Percentiles rank a stretch among this genome's conserved stretches.
Conservation (phyloP, 768 basidiomycete genomes). For the Crucibulum laeve region DNA sequence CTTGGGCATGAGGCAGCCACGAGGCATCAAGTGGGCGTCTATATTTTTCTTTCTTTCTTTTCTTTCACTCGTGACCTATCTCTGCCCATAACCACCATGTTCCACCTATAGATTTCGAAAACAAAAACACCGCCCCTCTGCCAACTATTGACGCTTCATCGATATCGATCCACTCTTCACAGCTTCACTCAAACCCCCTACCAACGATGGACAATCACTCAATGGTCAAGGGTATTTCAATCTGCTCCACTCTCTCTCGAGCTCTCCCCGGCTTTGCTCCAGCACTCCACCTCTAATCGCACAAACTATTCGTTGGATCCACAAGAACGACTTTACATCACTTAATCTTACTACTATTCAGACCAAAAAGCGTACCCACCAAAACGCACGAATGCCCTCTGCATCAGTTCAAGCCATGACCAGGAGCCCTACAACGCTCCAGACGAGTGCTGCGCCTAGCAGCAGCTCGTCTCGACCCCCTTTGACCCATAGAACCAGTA, state of each 20-base stretch:
- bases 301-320: neutral
- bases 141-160: slow-evolving; percentile 7
- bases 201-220: neutral
- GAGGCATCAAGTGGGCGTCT: no score
- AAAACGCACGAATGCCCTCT: neutral
- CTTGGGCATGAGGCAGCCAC: no score
- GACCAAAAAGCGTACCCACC: neutral
- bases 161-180: slow-evolving; percentile 13
- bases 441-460: neutral
- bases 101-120: slow-evolving; percentile 11
- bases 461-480: neutral
- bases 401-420: neutral
- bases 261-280: neutral
- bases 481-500: neutral
- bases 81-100: slow-evolving; percentile 10
- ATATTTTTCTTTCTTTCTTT: slow-evolving; percentile 2
- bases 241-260: slow-evolving; percentile 9
- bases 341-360: no score
- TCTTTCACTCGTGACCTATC: no score
- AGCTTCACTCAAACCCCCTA: neutral
- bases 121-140: slow-evolving; percentile 6
- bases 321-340: neutral
- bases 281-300: no score
- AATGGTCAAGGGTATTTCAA: neutral
- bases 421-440: neutral